These are phyloP conservation scores for Polygonum aviculare DNA, from an alignment of 148 eudicot species.

Conservation along the genomic window DNA sequence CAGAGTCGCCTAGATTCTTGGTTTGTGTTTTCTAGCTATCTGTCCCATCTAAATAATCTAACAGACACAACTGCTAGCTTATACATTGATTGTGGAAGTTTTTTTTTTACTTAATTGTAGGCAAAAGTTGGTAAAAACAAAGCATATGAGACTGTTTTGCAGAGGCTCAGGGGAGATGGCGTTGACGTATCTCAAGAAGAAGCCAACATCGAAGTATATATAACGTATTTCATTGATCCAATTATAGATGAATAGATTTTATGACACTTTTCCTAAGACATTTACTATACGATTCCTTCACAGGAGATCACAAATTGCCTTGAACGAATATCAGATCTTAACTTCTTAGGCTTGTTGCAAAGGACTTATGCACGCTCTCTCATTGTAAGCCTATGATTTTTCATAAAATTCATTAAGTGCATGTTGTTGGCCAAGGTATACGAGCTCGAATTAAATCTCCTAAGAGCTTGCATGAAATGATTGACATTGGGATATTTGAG, in stretches of 20 bases:
- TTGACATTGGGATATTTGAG: too few relatives aligned
- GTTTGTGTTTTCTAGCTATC: not conserved
- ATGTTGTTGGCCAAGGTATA: too few relatives aligned
- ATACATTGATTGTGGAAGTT: too few relatives aligned
- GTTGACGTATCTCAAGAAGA: conserved; percentile 10
- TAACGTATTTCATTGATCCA: not conserved
- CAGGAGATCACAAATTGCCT: conserved; percentile 37
- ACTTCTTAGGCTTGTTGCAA: conserved; percentile 32
- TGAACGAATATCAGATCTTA: conserved; percentile 23
- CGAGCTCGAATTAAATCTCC: too few relatives aligned
- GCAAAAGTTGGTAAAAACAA: not conserved
- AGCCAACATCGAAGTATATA: conserved; percentile 3
- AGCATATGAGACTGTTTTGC: not conserved
- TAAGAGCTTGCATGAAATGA: too few relatives aligned
- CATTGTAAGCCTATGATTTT: conserved; percentile 39
- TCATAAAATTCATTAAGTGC: too few relatives aligned
- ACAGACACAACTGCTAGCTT: too few relatives aligned
- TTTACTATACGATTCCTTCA: not conserved
- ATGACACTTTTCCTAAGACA: too few relatives aligned
- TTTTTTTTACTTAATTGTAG: not conserved
- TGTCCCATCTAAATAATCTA: too few relatives aligned
- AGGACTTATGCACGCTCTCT: conserved; percentile 41
- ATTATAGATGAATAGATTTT: not conserved
- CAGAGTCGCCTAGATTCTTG: not conserved
- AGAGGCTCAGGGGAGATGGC: not conserved